These are phyloP conservation scores for Mytilinidion resinicola DNA, from an alignment of 495 filamentous ascomycete genomes.

Conservation along the genomic window DNA sequence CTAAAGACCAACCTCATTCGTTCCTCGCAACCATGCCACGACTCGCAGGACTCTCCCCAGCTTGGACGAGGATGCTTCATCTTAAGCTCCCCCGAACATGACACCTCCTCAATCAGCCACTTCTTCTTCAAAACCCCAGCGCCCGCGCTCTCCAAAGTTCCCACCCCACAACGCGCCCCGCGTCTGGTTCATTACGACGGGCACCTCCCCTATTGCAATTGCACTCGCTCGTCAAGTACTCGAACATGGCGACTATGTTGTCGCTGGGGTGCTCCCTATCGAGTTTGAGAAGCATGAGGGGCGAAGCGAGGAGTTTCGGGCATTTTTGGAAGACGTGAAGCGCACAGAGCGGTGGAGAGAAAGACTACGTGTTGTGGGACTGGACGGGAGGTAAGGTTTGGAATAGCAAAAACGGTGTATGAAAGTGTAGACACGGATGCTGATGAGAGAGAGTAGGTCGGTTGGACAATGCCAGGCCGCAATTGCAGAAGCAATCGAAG, in stretches of 20 bases:
- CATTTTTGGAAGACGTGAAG: conserved; percentile 49
- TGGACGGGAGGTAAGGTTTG: conserved; percentile 32
- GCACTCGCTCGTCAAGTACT: conserved; percentile 67
- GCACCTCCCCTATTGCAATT: conserved; percentile 71
- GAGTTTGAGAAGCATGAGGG: conserved; percentile 49
- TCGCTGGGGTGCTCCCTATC: conserved; percentile 63
- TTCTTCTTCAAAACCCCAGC: conserved; percentile 24
- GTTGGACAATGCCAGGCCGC: conserved; percentile 64
- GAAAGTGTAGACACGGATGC: conserved; percentile 22
- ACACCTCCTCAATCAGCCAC: conserved; percentile 16
- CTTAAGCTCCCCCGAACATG: conserved; percentile 3
- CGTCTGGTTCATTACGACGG: conserved; percentile 86
- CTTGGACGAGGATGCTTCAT: too few species aligned
- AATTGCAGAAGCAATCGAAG: conserved; percentile 74
- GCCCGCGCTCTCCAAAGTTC: conserved; percentile 42
- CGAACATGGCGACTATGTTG: conserved; percentile 77
- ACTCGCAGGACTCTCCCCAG: too few species aligned
- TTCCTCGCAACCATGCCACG: too few species aligned
- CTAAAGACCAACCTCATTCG: too few species aligned
- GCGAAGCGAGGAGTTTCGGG: conserved; percentile 44
- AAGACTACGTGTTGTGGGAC: conserved; percentile 35
- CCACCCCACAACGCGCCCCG: conserved; percentile 53
- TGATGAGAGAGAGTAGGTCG: conserved; percentile 18
- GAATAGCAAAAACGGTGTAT: not conserved
- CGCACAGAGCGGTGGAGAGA: conserved; percentile 36